A percentile compares a stretch with the other conserved stretches of the same genome.
These are phyloP conservation scores for Coprinopsis cinerea DNA, from an alignment of 768 basidiomycete species.

Conservation along the genomic window DNA sequence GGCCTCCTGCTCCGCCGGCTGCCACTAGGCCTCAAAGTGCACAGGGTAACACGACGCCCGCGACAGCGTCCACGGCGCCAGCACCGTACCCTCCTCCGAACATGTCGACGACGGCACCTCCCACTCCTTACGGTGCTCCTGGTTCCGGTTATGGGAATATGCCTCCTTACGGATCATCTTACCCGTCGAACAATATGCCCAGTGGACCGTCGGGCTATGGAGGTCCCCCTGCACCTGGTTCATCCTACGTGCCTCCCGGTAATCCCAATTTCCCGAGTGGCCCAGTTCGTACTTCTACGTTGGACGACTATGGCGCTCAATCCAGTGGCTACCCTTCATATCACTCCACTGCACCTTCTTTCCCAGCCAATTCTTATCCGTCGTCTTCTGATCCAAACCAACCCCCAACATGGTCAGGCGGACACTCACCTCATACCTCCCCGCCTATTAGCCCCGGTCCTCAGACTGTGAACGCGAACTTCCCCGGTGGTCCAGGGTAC, in stretches of 20 bases:
- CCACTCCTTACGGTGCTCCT: not conserved
- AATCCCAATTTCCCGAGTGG: not conserved
- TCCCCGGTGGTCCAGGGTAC: not conserved
- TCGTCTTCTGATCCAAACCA: not conserved
- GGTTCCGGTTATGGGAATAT: not conserved
- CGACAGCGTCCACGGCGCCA: not conserved
- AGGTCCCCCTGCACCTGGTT: not conserved
- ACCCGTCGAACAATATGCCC: not conserved
- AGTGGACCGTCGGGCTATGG: not conserved
- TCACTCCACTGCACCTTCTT: constrained; percentile 1
- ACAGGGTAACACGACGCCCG: not conserved
- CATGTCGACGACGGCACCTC: not conserved
- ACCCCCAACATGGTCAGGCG: constrained; percentile 3
- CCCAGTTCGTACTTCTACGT: not conserved
- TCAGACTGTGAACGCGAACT: not conserved
- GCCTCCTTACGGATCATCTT: not conserved
- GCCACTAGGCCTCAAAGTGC: not conserved
- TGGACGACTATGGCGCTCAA: not conserved
- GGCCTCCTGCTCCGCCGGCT: not conserved
- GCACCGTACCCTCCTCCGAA: constrained; percentile 1
- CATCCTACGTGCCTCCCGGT: not conserved
- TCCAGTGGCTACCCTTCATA: not conserved
- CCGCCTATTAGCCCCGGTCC: constrained; percentile 8
- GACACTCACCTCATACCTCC: constrained; percentile 8
- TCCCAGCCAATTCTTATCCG: constrained; percentile 4